Percentiles rank a stretch among this genome's conserved stretches.
Conservation (phyloP, 768 basidiomycete genomes). For the Melanogaster broomeanus region DNA sequence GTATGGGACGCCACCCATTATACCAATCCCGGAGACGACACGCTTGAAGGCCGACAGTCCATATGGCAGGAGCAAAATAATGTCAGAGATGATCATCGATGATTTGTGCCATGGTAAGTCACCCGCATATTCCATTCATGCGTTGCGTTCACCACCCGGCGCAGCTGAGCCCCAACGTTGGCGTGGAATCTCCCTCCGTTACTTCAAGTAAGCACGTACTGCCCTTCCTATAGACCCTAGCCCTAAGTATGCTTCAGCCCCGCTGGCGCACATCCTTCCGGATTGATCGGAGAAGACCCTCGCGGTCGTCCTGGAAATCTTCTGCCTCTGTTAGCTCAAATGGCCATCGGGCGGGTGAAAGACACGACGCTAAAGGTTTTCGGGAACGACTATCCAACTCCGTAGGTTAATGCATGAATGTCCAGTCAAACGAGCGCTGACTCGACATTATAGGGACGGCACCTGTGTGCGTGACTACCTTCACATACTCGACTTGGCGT, state of each 20-base stretch:
- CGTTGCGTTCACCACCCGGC: conserved; percentile 7
- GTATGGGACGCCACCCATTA: conserved; percentile 88
- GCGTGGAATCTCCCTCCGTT: conserved; percentile 86
- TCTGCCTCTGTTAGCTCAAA: conserved; percentile 89
- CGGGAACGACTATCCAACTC: conserved; percentile 96
- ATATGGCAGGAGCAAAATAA: conserved; percentile 95
- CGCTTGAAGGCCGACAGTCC: conserved; percentile 86
- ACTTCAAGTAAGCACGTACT: conserved; percentile 84
- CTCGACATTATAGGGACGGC: conserved; percentile 63
- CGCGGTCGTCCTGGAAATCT: conserved; percentile 93
- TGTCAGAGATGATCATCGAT: conserved; percentile 87
- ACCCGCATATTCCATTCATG: background rate
- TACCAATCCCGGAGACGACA: conserved; percentile 94
- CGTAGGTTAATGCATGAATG: conserved; percentile 45
- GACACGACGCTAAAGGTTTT: conserved; percentile 78
- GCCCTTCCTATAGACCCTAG: background rate
- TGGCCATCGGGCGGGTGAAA: conserved; percentile 87
- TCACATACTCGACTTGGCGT: conserved; percentile 92
- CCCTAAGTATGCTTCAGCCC: conserved; percentile 54
- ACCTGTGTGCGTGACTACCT: conserved; percentile 98
- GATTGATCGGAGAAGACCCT: conserved; percentile 95
- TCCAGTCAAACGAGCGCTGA: background rate
- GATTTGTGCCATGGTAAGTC: conserved; percentile 79
- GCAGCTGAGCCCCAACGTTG: conserved; percentile 71
- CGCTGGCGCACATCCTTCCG: conserved; percentile 97